phyloP scores from a whole-genome alignment of 1,284 basidiomycete genomes.

The Inonotus hispidus region DNA sequence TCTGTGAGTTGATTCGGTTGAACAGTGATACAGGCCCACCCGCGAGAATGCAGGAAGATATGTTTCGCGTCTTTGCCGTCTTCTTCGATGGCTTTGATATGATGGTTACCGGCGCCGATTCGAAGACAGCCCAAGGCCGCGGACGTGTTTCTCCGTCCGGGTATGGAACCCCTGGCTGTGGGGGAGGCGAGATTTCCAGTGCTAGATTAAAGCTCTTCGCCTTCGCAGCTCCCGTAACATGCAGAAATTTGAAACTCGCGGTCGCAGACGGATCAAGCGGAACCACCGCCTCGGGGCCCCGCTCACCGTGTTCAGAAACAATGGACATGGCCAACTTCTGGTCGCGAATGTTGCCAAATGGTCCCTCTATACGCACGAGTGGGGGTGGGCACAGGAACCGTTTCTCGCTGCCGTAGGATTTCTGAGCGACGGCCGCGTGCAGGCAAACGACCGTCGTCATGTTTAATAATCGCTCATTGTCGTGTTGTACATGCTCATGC shows the following conservation, averaged over 20 bases:
- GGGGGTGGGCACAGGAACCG: slow-evolving; percentile 88
- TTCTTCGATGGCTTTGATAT: slow-evolving; percentile 98
- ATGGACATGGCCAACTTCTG: slow-evolving; percentile 83
- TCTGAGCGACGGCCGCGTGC: slow-evolving; percentile 87
- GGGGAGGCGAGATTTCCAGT: slow-evolving; percentile 73
- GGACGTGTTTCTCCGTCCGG: slow-evolving; percentile 46
- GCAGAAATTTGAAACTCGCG: slow-evolving; percentile 85
- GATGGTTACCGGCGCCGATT: slow-evolving; percentile 87
- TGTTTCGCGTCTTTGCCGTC: slow-evolving; percentile 92
- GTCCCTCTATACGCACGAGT: slow-evolving; percentile 82
- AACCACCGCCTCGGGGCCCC: slow-evolving; percentile 76
- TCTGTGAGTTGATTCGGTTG: slow-evolving; percentile 96
- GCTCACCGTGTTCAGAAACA: slow-evolving; percentile 78
- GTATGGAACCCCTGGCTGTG: slow-evolving; percentile 41
- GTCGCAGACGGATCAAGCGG: slow-evolving; percentile 75
- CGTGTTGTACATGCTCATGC: slow-evolving; percentile 69
- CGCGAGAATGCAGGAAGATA: slow-evolving; percentile 85
- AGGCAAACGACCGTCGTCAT: slow-evolving; percentile 88
- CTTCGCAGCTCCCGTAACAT: slow-evolving; percentile 84
- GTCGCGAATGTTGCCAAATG: slow-evolving; percentile 71
- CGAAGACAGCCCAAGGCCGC: slow-evolving; percentile 85
- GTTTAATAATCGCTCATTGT: slow-evolving; percentile 64
- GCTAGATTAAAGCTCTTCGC: slow-evolving; percentile 86
- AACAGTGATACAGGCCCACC: slow-evolving; percentile 91
- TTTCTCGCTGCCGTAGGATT: slow-evolving; percentile 89